phyloP scores from a whole-genome alignment of 169 alveolate genomes.

The Plasmodium chabaudi region DNA sequence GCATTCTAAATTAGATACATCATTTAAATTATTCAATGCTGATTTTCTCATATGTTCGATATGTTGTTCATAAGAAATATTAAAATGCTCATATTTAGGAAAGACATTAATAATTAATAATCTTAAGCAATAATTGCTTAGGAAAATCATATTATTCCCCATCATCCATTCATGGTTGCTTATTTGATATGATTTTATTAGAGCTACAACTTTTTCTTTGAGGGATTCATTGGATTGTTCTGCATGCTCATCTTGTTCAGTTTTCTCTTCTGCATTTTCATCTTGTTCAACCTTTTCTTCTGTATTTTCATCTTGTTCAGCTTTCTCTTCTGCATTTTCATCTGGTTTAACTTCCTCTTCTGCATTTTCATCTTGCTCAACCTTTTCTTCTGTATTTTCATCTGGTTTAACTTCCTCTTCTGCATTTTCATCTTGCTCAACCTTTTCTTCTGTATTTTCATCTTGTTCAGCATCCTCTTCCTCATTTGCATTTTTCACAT shows the following conservation, averaged over 20 bases:
- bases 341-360: neutral
- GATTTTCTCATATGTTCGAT: no score
- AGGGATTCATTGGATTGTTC: neutral
- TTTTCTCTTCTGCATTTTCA: neutral
- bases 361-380: neutral
- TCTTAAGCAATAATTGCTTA: neutral
- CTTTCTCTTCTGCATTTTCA: neutral
- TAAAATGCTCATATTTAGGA: neutral
- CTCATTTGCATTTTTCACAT: neutral
- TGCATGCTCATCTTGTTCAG: neutral
- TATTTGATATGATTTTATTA: neutral
- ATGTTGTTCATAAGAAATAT: no score
- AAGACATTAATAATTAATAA: neutral
- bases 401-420: neutral
- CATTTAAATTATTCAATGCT: neutral
- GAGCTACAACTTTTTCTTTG: neutral
- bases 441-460: neutral
- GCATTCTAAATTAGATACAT: neutral
- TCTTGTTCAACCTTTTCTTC: neutral
- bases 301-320: neutral
- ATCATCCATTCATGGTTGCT: neutral
- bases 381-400: neutral
- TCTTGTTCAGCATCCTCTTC: neutral
- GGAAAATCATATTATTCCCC: neutral
- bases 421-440: neutral